Evolutionary conservation across 176 grass and related monocot species (phyloP), one percentile per base, ranked within the genome.

Genomic region (Themeda triandra): DNA sequence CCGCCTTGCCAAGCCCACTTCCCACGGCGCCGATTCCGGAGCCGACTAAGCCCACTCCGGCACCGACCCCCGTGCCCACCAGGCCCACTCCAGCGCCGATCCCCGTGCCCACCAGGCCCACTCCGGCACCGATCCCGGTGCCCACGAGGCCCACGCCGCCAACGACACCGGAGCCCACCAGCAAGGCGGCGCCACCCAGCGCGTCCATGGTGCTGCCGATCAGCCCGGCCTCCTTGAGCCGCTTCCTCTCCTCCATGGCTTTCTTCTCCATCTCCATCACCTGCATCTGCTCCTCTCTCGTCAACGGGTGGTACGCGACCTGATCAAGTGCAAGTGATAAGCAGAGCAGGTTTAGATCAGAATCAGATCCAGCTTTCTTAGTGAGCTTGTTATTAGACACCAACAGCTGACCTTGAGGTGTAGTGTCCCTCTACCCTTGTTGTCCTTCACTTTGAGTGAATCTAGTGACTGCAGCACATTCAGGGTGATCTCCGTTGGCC

Each of bases 351-450:
- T 19, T 7, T 19, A 17, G 48, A 51, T 19, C 6, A 54, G 18
- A 54, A 54, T 54, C 49, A 54, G 53, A 56, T n/a, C 17, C 49
- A 54, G 46, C 4, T 46, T 46, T n/a, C n/a, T n/a, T n/a, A n/a
- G n/a, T n/a, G n/a, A n/a, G n/a, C n/a, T n/a, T n/a, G n/a, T n/a
- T n/a, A n/a, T n/a, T n/a, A n/a, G 15, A 8, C 49, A 54, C 18
- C 49, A 21, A 53, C 48, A 53, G 51, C 51, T 54, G 19, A 48
- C 91, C 88, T 82, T 80, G 41, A 93, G 63, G 2, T 78, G 85
- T 40, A 93, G 88, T 56, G 59, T 80, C 73, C 91, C 91, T 65
- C 91, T 89, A n/a, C 90, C 88, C 66, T 80, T 93, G 72, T 89
- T 90, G 56, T 90, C 88, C 73, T 83, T 90, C 35, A 42, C 69